phyloP scores from a whole-genome alignment of 768 basidiomycete genomes.

The Boletus reticuloceps region DNA sequence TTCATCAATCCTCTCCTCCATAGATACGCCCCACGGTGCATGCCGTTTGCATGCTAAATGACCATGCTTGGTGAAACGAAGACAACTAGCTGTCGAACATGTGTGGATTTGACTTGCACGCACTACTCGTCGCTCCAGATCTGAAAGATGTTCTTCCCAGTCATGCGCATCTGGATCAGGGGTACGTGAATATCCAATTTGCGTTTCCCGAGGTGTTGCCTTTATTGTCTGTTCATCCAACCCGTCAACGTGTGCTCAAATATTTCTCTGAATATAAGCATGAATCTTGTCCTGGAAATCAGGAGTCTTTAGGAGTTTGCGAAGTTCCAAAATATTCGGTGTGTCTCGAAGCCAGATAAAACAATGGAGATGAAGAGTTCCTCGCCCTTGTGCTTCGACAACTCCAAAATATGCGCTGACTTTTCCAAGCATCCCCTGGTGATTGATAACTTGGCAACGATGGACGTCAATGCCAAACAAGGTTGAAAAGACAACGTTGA shows the following conservation, averaged over 20 bases:
- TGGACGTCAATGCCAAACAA: background rate
- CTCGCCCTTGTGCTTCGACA: background rate
- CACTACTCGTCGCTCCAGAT: background rate
- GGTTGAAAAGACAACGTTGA: background rate
- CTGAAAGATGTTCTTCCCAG: background rate
- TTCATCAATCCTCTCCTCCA: background rate
- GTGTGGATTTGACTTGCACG: background rate
- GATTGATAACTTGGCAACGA: background rate
- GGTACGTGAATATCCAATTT: background rate
- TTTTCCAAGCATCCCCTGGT: background rate
- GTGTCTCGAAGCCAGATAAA: background rate
- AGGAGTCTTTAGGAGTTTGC: background rate
- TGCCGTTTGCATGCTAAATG: background rate
- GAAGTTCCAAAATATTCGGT: background rate
- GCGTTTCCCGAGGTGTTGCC: background rate
- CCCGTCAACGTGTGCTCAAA: background rate
- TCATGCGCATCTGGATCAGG: background rate
- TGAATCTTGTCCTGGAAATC: background rate
- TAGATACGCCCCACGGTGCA: background rate
- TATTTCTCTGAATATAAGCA: background rate
- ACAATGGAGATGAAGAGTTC: background rate
- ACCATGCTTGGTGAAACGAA: background rate
- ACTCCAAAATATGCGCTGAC: background rate
- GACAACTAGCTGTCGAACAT: background rate
- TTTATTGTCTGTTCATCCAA: background rate